These are phyloP conservation scores for Luffa acutangula DNA, from an alignment of 306 rosid genomes.

Conservation along the genomic window DNA sequence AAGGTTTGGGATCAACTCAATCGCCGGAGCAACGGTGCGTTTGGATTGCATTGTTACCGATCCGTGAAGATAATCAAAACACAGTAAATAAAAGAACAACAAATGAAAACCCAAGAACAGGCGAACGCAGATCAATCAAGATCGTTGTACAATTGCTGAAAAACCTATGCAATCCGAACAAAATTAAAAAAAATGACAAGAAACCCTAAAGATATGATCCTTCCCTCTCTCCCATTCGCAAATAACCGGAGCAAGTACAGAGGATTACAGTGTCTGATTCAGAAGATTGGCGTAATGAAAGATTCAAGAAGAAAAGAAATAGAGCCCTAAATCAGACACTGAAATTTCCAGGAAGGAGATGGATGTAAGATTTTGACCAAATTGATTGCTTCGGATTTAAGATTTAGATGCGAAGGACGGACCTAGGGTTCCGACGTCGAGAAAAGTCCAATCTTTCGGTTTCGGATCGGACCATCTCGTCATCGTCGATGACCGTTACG, in stretches of 20 bases:
- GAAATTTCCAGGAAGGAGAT: slow-evolving; percentile 1
- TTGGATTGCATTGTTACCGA: slow-evolving; percentile 35
- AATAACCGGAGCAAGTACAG: not conserved
- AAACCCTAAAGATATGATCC: not conserved
- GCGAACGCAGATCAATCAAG: not conserved
- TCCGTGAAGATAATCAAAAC: not conserved
- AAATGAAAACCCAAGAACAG: not conserved
- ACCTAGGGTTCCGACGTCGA: not conserved
- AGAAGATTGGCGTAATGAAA: not conserved
- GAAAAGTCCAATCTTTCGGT: not conserved
- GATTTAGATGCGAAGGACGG: not conserved
- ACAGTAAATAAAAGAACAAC: not conserved
- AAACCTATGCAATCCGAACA: not conserved
- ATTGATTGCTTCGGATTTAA: slow-evolving; percentile 4
- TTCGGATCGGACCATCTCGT: not conserved
- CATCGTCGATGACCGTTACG: not conserved
- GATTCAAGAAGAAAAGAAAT: not conserved
- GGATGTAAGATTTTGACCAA: not conserved
- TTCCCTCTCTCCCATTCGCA: not conserved
- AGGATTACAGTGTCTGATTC: not conserved
- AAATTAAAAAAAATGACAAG: not conserved
- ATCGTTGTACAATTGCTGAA: not conserved
- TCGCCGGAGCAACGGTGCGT: slow-evolving; percentile 41
- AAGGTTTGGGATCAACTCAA: slow-evolving; percentile 43
- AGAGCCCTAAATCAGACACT: slow-evolving; percentile 2